Evolutionary conservation across 1,284 basidiomycete genomes (phyloP).

Genomic region (Pyrrhoderma lamaoense): DNA sequence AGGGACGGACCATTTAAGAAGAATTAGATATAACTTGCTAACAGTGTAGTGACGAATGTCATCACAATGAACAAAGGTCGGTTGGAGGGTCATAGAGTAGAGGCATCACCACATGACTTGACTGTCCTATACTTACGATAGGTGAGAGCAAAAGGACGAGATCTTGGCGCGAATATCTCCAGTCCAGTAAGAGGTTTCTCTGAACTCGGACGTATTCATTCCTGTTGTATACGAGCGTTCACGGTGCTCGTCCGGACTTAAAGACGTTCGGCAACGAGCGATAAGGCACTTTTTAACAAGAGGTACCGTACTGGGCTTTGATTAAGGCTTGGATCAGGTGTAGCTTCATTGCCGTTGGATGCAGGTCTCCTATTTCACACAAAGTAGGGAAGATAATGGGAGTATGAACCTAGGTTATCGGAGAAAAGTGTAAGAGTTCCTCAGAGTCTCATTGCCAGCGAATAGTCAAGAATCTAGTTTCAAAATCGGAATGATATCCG

Average conservation of each 20-base stretch:
- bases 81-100: too few relatives aligned
- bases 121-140: not conserved
- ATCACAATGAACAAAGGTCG: too few relatives aligned
- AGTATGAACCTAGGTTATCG: too few relatives aligned
- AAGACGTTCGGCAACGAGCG: constrained; percentile 13
- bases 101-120: too few relatives aligned
- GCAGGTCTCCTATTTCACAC: not conserved
- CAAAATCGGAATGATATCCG: not conserved
- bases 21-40: not conserved
- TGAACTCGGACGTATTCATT: constrained; percentile 1
- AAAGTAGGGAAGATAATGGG: too few relatives aligned
- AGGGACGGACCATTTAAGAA: constrained; percentile 11
- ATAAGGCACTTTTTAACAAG: not conserved
- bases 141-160: constrained; percentile 7
- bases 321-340: not conserved
- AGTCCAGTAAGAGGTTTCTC: constrained; percentile 7
- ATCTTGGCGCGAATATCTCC: constrained; percentile 6
- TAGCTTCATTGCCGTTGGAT: not conserved
- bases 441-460: too few relatives aligned
- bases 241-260: constrained; percentile 11
- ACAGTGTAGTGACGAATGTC: not conserved
- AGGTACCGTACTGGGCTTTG: constrained; percentile 5
- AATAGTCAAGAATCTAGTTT: too few relatives aligned
- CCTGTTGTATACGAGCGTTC: constrained; percentile 7
- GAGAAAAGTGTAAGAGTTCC: too few relatives aligned